Conservation (phyloP, 108 stramenopile genomes). For the Seminavis robusta region DNA sequence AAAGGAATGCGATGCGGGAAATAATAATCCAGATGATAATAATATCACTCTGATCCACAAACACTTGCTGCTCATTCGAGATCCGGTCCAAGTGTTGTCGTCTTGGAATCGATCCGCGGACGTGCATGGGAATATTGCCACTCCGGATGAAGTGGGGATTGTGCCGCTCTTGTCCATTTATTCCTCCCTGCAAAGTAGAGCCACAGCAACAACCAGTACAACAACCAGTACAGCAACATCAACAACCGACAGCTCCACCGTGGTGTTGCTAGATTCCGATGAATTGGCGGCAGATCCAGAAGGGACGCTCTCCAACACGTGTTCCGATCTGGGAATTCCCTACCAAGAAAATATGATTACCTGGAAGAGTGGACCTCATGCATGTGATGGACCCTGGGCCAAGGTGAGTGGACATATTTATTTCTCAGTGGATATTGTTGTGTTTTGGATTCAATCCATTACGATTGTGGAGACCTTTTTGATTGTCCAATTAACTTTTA, state of each 20-base stretch:
- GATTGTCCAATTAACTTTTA: constrained; percentile 8
- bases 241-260: not conserved
- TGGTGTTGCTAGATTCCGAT: constrained; percentile 83
- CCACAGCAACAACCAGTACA: constrained; percentile 4
- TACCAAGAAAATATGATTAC: constrained; percentile 66
- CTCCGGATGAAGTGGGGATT: constrained; percentile 82
- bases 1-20: constrained; percentile 36
- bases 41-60: constrained; percentile 16
- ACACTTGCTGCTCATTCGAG: constrained; percentile 12
- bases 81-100: constrained; percentile 39
- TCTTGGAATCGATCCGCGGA: constrained; percentile 57
- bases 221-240: constrained; percentile 5
- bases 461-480: constrained; percentile 6
- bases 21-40: constrained; percentile 21
- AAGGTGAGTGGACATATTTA: constrained; percentile 9
- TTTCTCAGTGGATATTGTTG: not conserved
- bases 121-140: constrained; percentile 57
- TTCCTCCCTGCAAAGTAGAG: constrained; percentile 40
- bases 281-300: constrained; percentile 68
- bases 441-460: not conserved
- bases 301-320: constrained; percentile 39
- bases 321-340: constrained; percentile 51
- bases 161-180: constrained; percentile 67
- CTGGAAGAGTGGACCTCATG: constrained; percentile 62
- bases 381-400: constrained; percentile 83